Conservation (phyloP, 2,329 filamentous ascomycete genomes). For the Ophiostoma angusticollis region DNA sequence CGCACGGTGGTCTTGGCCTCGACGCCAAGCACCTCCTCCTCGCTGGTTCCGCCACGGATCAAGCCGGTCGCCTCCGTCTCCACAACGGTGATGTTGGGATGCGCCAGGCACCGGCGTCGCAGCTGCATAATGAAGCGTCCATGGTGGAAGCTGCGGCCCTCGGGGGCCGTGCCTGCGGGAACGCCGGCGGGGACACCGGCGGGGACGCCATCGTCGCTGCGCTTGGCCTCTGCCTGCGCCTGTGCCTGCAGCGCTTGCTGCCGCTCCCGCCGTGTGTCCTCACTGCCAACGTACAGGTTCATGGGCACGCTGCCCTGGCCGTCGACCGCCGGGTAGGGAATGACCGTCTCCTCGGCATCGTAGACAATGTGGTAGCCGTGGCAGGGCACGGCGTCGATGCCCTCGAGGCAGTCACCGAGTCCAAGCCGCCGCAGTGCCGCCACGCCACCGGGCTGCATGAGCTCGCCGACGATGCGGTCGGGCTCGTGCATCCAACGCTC, state of each 20-base stretch:
- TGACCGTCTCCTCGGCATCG: constrained; percentile 56
- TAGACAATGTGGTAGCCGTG: constrained; percentile 83
- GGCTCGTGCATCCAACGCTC: constrained; percentile 86
- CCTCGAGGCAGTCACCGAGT: constrained; percentile 68
- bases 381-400: constrained; percentile 72
- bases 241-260: too few relatives aligned
- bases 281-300: constrained; percentile 1
- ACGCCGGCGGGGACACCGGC: too few relatives aligned
- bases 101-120: constrained; percentile 57
- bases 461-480: constrained; percentile 88
- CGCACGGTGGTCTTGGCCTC: constrained; percentile 52
- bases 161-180: constrained; percentile 37
- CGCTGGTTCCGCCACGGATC: constrained; percentile 54
- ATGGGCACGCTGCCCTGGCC: constrained; percentile 29
- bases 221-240: constrained; percentile 5
- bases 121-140: constrained; percentile 81
- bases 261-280: neutral
- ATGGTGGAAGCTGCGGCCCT: constrained; percentile 83
- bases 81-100: constrained; percentile 77
- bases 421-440: constrained; percentile 69
- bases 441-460: constrained; percentile 86
- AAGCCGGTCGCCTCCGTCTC: constrained; percentile 76
- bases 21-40: constrained; percentile 67
- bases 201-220: constrained; percentile 7
- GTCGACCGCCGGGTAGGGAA: constrained; percentile 63